Evolutionary conservation across 106 monocot species (phyloP), one percentile per base, ranked within the genome.

Genomic region (Dioscorea dumetorum): DNA sequence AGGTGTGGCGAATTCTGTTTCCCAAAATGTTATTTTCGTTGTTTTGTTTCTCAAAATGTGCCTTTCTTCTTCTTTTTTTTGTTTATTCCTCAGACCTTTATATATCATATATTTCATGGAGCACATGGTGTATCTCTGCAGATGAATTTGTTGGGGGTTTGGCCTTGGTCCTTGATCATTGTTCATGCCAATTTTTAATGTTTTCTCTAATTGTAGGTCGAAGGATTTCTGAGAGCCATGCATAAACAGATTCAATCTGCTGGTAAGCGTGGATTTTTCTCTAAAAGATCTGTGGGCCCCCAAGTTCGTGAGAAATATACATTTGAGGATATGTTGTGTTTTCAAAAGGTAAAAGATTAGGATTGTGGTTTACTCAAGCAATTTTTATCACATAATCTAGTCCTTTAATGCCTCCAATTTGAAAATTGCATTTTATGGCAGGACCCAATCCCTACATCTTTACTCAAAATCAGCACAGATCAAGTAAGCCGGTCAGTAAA

Each of bases 391-490:
- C 53, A 10, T 18, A n/a, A 2, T 41, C 20, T 59, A 33, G 31
- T 57, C 31, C 4, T 13, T 48, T 49, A 13, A 22, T n/a, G 11
- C 10, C 9, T 17, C 66, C 1, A 0, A 68, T 7, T 75, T 12
- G 32, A 21, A 35, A 52, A 58, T 24, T 32, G 24, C 22, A 52
- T 52, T 41, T 14, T 53, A 75, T 73, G 61, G 41, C 87, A 99
- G 99, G 99, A 99, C 58, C 87, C 90, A 28, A 99, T 99, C 41
- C 99, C 99, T 52, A 99, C 93, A 52, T 92, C 99, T 48, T 81
- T 99, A 71, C 80, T 99, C 51, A 99, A 99, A 60, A 81, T 99
- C 56, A 85, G 74, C 68, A 77, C 73, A 62, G 99, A 99, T 70
- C 76, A 90, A 19, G 79, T 85, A 66, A 85, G 93, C 76, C 86